Percentiles rank a stretch among this genome's conserved stretches.
phyloP scores from a whole-genome alignment of 1,284 basidiomycete species.

The Mycosarcoma mackinlayi region DNA sequence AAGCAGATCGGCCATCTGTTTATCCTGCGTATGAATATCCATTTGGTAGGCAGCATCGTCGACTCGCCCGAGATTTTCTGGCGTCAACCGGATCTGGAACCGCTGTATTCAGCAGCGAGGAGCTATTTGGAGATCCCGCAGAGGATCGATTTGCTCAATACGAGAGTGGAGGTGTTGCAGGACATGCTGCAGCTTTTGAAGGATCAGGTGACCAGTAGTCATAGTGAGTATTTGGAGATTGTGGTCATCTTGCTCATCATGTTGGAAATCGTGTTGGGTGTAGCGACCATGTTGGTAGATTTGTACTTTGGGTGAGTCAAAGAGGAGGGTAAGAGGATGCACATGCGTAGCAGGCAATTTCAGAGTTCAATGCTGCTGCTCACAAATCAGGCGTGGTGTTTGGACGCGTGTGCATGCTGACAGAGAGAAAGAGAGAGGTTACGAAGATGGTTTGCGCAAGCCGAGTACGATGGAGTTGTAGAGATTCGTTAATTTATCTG shows the following conservation, averaged over 20 bases:
- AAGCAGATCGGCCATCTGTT: slow-evolving; percentile 91
- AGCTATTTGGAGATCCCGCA: slow-evolving; percentile 93
- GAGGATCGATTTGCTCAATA: slow-evolving; percentile 90
- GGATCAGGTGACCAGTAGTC: slow-evolving; percentile 89
- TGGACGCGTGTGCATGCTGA: no score
- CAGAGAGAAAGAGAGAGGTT: no score
- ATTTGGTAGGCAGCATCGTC: slow-evolving; percentile 91
- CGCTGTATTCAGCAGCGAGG: slow-evolving; percentile 86
- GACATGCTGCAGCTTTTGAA: slow-evolving; percentile 96
- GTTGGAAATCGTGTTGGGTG: slow-evolving; percentile 76
- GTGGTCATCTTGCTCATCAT: slow-evolving; percentile 93
- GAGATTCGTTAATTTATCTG: neutral
- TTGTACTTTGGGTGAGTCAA: slow-evolving; percentile 59
- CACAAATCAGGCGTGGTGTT: no score
- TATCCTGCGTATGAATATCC: slow-evolving; percentile 91
- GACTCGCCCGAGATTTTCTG: slow-evolving; percentile 96
- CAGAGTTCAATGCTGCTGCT: no score
- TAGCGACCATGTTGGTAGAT: slow-evolving; percentile 67
- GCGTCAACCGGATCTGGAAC: slow-evolving; percentile 84
- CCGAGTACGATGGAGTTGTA: no score
- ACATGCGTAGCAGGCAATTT: no score
- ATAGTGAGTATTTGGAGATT: slow-evolving; percentile 92
- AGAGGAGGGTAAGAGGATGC: no score
- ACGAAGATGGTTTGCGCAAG: no score
- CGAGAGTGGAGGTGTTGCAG: slow-evolving; percentile 91